These are phyloP conservation scores for Alloteropsis semialata DNA, from an alignment of 176 grass and related monocot genomes.

Conservation along the genomic window DNA sequence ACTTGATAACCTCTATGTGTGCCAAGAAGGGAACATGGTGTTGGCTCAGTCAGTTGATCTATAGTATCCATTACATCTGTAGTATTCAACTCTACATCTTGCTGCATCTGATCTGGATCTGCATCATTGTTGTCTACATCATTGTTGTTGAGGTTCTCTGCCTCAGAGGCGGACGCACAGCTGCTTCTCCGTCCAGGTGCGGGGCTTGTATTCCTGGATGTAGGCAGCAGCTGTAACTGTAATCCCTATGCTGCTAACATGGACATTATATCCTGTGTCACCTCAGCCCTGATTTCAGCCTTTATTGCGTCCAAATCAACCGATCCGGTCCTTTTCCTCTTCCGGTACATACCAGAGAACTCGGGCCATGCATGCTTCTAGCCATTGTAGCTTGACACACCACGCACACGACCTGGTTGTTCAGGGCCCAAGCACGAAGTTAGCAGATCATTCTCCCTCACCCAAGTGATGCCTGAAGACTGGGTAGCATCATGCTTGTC, in stretches of 20 bases:
- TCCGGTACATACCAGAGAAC: not conserved
- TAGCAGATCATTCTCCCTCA: not conserved
- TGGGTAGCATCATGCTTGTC: not conserved
- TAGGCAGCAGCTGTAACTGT: not conserved
- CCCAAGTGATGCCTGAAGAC: not conserved
- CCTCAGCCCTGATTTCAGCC: too few relatives aligned
- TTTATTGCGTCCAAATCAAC: not conserved
- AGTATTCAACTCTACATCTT: not conserved
- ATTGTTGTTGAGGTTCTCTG: too few relatives aligned
- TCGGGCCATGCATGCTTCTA: not conserved
- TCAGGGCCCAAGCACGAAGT: not conserved
- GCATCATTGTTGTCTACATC: too few relatives aligned
- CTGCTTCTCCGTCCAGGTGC: not conserved
- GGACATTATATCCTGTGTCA: not conserved
- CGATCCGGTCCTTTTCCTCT: not conserved
- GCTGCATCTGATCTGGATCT: not conserved
- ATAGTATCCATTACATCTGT: too few relatives aligned
- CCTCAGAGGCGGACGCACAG: not conserved
- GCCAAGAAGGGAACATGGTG: not conserved
- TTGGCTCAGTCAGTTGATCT: not conserved
- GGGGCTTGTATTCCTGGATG: not conserved
- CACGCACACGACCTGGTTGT: not conserved
- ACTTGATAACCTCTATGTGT: not conserved
- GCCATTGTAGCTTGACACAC: not conserved
- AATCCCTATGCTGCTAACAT: not conserved